Base-by-base conservation (phyloP, 192 early-diverging fungal genomes). In the Paraglomus brasilianum region DNA sequence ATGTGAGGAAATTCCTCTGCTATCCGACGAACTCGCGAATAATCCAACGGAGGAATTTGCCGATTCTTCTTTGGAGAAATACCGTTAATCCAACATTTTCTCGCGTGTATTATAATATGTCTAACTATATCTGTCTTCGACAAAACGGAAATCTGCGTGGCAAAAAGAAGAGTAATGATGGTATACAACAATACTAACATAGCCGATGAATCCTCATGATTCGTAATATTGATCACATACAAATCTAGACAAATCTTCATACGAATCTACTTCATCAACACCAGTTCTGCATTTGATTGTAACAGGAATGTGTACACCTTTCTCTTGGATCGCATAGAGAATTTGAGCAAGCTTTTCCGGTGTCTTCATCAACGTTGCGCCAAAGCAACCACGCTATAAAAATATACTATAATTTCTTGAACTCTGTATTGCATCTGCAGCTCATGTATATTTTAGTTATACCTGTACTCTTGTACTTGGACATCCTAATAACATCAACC, bases 281-380 rank as follows among this genome's bases (percentile, higher is more conserved):
- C 90, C 90, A n/a, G 86, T 85, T 13, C 90, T 80, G 72, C 88
- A 90, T 75, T 92, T 92, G 52, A 92, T 82, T 44, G 86, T 90
- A 41, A 92, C 76, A 10, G 82, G 80, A 21, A 86, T 77, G 4
- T 63, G 74, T 0, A 75, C 71, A 6, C 78, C 77, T 5, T 77
- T 74, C n/a, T 70, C 71, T 0, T 70, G 42, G 3, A 91, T 88
- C 8, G 80, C 84, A 5, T 72, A 71, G 19, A 88, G 80, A 4
- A 89, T 86, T 13, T 79, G 72, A 7, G 85, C 86, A 0, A 87
- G 82, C 8, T 58, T 36, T 1, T 75, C 75, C 0, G 90, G 90
- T 8, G 79, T 80, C 51, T 86, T 88, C 90, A 91, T 91, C 24
- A 91, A 71, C 10, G 87, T 77, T 0, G 87, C 90, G 30, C 90